These are phyloP conservation scores for Pseudocercospora fuligena DNA, from an alignment of 2,329 filamentous ascomycete species.

Conservation along the genomic window DNA sequence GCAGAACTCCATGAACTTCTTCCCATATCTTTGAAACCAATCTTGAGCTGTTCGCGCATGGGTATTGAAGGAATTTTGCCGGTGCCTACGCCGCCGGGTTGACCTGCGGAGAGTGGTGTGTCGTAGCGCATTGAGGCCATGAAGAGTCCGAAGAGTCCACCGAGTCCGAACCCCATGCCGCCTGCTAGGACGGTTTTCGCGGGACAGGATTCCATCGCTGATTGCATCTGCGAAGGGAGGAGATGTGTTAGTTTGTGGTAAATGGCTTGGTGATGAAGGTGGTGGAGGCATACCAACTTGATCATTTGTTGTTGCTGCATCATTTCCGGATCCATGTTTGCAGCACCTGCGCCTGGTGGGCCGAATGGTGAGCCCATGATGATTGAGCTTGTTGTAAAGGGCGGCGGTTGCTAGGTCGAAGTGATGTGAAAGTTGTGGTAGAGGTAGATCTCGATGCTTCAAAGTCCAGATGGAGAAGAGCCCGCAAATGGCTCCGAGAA, in stretches of 20 bases:
- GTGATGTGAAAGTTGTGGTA: not conserved
- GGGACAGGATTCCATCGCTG: constrained; percentile 88
- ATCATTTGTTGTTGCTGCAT: constrained; percentile 55
- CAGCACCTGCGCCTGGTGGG: constrained; percentile 20
- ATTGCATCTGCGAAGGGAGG: constrained; percentile 67
- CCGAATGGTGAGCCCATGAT: constrained; percentile 22
- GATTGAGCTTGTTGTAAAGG: constrained; percentile 8
- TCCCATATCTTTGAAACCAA: constrained; percentile 96
- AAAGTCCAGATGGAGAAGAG: constrained; percentile 6
- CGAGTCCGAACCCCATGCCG: constrained; percentile 91
- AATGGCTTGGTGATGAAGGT: not conserved
- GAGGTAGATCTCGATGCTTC: not conserved
- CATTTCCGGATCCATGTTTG: constrained; percentile 38
- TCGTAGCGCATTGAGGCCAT: constrained; percentile 99
- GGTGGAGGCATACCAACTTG: constrained; percentile 46
- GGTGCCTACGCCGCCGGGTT: constrained; percentile 53
- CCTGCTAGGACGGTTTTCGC: constrained; percentile 89
- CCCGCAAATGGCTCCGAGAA: not conserved
- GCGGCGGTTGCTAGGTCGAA: not conserved
- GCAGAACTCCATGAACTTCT: constrained; percentile 78
- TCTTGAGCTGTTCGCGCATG: constrained; percentile 78
- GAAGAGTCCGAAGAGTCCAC: constrained; percentile 93
- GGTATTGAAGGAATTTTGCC: constrained; percentile 66
- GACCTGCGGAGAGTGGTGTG: constrained; percentile 71
- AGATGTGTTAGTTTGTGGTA: not conserved